phyloP scores from a whole-genome alignment of 2,329 filamentous ascomycete species.

The Mollisiaceae sp. region DNA sequence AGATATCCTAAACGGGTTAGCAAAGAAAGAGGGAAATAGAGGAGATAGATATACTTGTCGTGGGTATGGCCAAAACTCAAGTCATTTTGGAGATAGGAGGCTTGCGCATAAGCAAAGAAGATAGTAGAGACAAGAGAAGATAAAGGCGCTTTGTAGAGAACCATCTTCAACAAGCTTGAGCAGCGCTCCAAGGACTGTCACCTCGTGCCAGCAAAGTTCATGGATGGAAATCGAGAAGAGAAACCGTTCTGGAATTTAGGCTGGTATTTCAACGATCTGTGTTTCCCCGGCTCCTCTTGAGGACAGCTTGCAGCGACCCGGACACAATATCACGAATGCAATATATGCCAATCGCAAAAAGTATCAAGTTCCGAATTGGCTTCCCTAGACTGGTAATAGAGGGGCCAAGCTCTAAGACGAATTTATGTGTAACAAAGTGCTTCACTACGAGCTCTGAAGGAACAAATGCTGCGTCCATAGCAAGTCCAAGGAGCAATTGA shows the following conservation, averaged over 20 bases:
- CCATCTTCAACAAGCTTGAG: slow-evolving; percentile 29
- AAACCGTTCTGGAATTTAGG: slow-evolving; percentile 7
- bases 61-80: slow-evolving; percentile 50
- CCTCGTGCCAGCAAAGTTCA: slow-evolving; percentile 18
- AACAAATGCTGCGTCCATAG: slow-evolving; percentile 46
- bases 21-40: background rate
- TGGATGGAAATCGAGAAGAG: slow-evolving; percentile 5
- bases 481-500: slow-evolving; percentile 10
- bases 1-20: slow-evolving; percentile 38
- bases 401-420: slow-evolving; percentile 56
- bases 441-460: slow-evolving; percentile 50
- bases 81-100: slow-evolving; percentile 41
- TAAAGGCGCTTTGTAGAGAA: slow-evolving; percentile 29
- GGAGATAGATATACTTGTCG: slow-evolving; percentile 37
- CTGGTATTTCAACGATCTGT: slow-evolving; percentile 15
- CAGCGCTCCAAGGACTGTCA: slow-evolving; percentile 10
- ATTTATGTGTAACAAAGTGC: slow-evolving; percentile 54
- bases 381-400: slow-evolving; percentile 54
- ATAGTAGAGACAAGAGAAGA: slow-evolving; percentile 37
- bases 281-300: slow-evolving; percentile 28
- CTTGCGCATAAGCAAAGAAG: slow-evolving; percentile 39
- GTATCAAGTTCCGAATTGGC: slow-evolving; percentile 55
- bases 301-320: slow-evolving; percentile 40
- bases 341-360: slow-evolving; percentile 51
- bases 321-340: slow-evolving; percentile 47